Conservation (phyloP, 2,329 filamentous ascomycete species). For the Didymella segeticola region DNA sequence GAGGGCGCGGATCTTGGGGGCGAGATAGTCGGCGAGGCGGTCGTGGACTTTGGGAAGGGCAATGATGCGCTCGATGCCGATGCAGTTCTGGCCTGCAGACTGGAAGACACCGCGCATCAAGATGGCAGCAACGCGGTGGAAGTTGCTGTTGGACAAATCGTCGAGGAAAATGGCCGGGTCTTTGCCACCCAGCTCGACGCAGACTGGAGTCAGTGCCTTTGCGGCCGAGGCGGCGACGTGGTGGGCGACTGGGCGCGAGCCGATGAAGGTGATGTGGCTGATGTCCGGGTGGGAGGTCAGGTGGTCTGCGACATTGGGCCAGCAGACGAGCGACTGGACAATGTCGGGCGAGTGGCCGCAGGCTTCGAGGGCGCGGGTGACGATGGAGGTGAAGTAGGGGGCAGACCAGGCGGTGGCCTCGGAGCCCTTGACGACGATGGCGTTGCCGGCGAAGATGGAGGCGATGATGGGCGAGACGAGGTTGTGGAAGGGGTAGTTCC, state of each 20-base stretch:
- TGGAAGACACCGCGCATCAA: constrained; percentile 94
- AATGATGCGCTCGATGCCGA: constrained; percentile 93
- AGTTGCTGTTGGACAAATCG: constrained; percentile 68
- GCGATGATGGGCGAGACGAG: constrained; percentile 90
- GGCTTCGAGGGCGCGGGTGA: constrained; percentile 76
- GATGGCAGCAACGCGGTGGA: constrained; percentile 78
- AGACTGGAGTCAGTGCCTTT: constrained; percentile 82
- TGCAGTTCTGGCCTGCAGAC: constrained; percentile 95
- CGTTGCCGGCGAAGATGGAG: constrained; percentile 88
- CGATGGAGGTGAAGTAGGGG: constrained; percentile 79
- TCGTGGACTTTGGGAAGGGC: constrained; percentile 79
- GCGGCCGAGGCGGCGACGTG: constrained; percentile 87
- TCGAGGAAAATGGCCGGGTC: constrained; percentile 91
- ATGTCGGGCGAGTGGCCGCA: constrained; percentile 84
- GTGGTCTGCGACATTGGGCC: constrained; percentile 80
- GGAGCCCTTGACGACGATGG: constrained; percentile 89
- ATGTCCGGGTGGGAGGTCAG: constrained; percentile 86
- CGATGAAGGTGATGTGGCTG: constrained; percentile 94
- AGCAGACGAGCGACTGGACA: constrained; percentile 85
- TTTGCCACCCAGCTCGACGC: constrained; percentile 93
- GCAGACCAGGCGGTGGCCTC: constrained; percentile 96
- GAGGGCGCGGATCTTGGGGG: constrained; percentile 75
- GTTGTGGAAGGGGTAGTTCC: constrained; percentile 94
- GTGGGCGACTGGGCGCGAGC: constrained; percentile 84
- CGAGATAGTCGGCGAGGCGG: constrained; percentile 71